Conservation (phyloP, 75 land plant species). For the Pinus tabuliformis region DNA sequence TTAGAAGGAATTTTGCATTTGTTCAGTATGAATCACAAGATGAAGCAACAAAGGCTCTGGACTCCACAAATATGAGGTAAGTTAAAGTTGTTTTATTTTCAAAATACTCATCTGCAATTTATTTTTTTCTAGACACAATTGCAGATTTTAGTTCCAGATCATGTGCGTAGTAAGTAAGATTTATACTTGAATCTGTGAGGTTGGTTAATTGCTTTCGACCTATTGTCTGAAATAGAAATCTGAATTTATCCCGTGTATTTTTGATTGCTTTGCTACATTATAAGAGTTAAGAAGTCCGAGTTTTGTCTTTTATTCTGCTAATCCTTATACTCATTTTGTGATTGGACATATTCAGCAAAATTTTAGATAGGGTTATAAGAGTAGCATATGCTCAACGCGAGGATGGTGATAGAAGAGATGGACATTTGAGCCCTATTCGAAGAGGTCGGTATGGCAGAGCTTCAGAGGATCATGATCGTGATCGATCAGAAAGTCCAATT, state of each 20-base stretch:
- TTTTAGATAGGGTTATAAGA: slow-evolving; percentile 51
- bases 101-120: too few relatives aligned
- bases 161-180: neutral
- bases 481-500: neutral
- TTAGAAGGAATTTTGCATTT: slow-evolving; percentile 59
- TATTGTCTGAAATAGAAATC: too few relatives aligned
- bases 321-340: neutral
- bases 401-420: slow-evolving; percentile 26
- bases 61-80: slow-evolving; percentile 53
- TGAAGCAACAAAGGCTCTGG: slow-evolving; percentile 55
- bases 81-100: neutral
- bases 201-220: too few relatives aligned
- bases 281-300: too few relatives aligned
- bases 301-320: neutral
- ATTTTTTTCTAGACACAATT: neutral
- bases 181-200: too few relatives aligned
- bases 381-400: slow-evolving; percentile 59
- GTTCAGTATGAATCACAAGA: slow-evolving; percentile 51
- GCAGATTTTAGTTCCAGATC: neutral
- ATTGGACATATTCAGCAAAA: slow-evolving; percentile 30
- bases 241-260: too few relatives aligned
- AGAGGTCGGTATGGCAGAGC: slow-evolving; percentile 26
- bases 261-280: too few relatives aligned
- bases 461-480: slow-evolving; percentile 1
- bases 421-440: slow-evolving; percentile 27